Percentiles rank a stretch among this genome's conserved stretches.
Conservation (phyloP, 2,329 filamentous ascomycete genomes). For the Venturia aucupariae region DNA sequence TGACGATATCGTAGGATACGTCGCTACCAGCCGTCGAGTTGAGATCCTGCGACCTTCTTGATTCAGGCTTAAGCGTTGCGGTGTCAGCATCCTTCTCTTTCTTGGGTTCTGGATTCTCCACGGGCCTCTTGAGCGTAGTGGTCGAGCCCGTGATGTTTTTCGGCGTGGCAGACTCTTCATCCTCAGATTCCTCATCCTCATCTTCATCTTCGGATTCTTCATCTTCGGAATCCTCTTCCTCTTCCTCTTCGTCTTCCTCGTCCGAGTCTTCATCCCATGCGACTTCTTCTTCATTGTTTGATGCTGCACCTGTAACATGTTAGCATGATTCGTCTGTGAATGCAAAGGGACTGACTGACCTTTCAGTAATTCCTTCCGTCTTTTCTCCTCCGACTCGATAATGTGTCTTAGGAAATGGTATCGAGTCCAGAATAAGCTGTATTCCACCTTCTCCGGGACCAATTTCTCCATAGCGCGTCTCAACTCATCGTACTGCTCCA, state of each 20-base stretch:
- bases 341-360: slow-evolving; percentile 42
- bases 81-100: slow-evolving; percentile 27
- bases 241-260: slow-evolving; percentile 62
- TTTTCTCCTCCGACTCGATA: slow-evolving; percentile 85
- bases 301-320: slow-evolving; percentile 47
- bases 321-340: slow-evolving; percentile 26
- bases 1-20: slow-evolving; percentile 87
- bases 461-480: slow-evolving; percentile 86
- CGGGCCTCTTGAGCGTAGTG: slow-evolving; percentile 16
- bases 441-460: slow-evolving; percentile 88
- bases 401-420: slow-evolving; percentile 94
- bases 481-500: slow-evolving; percentile 80
- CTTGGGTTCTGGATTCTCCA: slow-evolving; percentile 22
- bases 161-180: slow-evolving; percentile 17
- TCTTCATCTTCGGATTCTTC: slow-evolving; percentile 62
- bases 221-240: slow-evolving; percentile 52
- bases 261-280: slow-evolving; percentile 67
- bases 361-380: slow-evolving; percentile 80
- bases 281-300: slow-evolving; percentile 65
- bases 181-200: slow-evolving; percentile 21
- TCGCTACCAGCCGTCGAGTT: slow-evolving; percentile 60
- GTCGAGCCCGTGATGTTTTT: slow-evolving; percentile 16
- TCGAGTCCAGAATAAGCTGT: slow-evolving; percentile 81
- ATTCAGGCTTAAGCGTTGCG: slow-evolving; percentile 29
- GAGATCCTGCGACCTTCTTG: slow-evolving; percentile 46